Evolutionary conservation across 305 asterid species (phyloP).

Genomic region (Ilex paraguariensis): DNA sequence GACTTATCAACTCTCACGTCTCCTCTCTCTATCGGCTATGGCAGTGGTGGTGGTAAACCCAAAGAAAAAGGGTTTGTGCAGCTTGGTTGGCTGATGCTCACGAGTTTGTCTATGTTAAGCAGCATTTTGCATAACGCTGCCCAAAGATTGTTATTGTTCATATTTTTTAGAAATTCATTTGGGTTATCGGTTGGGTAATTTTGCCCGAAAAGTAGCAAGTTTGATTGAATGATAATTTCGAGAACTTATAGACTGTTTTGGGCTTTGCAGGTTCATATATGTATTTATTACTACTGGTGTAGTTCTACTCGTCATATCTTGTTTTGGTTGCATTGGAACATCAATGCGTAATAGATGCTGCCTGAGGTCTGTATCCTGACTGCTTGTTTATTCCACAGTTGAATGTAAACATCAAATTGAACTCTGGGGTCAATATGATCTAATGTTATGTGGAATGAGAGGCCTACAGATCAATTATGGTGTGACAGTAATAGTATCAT

Average conservation of each 20-base stretch:
- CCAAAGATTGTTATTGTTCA: constrained; percentile 69
- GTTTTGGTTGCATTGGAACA: constrained; percentile 91
- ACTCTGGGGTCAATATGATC: background rate
- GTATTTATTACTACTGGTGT: constrained; percentile 75
- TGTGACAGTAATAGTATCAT: too few relatives aligned
- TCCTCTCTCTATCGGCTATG: too few relatives aligned
- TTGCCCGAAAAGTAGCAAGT: too few relatives aligned
- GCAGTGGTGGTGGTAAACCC: too few relatives aligned
- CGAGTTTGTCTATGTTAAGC: constrained; percentile 54
- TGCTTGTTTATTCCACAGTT: too few relatives aligned
- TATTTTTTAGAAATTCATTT: too few relatives aligned
- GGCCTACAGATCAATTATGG: background rate
- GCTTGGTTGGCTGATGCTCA: constrained; percentile 86
- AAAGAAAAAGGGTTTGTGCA: constrained; percentile 33
- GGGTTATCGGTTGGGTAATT: too few relatives aligned
- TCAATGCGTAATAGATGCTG: constrained; percentile 82
- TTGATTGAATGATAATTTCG: too few relatives aligned
- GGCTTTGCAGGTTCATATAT: constrained; percentile 85
- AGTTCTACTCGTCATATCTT: constrained; percentile 64
- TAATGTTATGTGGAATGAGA: background rate
- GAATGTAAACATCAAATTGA: too few relatives aligned
- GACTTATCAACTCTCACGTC: too few relatives aligned
- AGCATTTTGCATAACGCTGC: constrained; percentile 80
- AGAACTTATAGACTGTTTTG: too few relatives aligned
- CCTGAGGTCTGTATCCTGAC: constrained; percentile 81